Evolutionary conservation across 2,329 filamentous ascomycete species (phyloP).

Genomic region (Lanzia echinophila): DNA sequence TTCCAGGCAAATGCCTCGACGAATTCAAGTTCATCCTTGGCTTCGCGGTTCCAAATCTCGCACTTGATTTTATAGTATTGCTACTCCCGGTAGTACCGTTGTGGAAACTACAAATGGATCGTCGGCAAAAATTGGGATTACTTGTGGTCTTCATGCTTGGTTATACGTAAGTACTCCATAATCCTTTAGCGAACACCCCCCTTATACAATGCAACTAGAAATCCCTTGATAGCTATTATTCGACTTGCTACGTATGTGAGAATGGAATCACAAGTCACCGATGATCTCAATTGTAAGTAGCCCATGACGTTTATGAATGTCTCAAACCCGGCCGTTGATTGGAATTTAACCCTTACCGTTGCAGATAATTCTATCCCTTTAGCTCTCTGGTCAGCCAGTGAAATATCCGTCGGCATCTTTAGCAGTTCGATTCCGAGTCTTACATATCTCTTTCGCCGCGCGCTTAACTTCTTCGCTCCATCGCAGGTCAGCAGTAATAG

Average conservation of each 20-base stretch:
- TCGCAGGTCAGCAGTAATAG: neutral
- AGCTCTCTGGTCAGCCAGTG: neutral
- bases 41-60: neutral
- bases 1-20: neutral
- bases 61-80: neutral
- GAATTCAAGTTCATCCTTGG: neutral
- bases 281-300: neutral
- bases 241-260: neutral
- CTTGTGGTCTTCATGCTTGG: neutral
- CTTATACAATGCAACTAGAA: neutral
- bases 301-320: neutral
- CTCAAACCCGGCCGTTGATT: neutral
- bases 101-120: neutral
- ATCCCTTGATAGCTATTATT: neutral
- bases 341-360: neutral
- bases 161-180: neutral
- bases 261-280: neutral
- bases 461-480: neutral
- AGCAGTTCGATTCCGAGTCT: neutral
- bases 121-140: neutral
- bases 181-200: neutral
- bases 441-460: neutral
- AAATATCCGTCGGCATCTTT: neutral
- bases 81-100: neutral
- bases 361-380: neutral